A percentile compares a stretch with the other conserved stretches of the same genome.
Conservation (phyloP, 163 green algal genomes). For the Scenedesmus sp. region DNA sequence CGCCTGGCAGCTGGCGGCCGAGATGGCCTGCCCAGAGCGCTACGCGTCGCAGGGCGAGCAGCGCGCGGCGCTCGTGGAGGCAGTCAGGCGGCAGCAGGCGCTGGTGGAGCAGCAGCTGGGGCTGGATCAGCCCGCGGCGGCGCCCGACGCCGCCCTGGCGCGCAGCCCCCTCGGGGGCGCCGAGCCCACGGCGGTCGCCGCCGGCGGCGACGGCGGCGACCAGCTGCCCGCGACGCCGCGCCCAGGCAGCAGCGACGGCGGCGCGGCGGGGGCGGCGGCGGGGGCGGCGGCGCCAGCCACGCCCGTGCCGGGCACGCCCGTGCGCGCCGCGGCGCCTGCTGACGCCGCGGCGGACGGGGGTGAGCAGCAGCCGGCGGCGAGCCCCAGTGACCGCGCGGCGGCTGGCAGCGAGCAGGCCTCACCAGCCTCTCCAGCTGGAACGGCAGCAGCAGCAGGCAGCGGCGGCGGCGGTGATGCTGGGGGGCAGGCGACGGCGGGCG, state of each 20-base stretch:
- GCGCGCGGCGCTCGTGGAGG: background rate
- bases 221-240: background rate
- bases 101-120: constrained; percentile 2
- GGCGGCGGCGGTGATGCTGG: background rate
- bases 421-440: constrained; percentile 5
- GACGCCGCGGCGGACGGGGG: too few relatives aligned
- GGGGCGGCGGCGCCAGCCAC: constrained; percentile 16
- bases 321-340: background rate
- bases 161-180: too few relatives aligned
- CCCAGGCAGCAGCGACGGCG: background rate
- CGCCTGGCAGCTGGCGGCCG: constrained; percentile 43
- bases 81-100: constrained; percentile 7
- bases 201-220: too few relatives aligned
- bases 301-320: constrained; percentile 1
- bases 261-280: constrained; percentile 5
- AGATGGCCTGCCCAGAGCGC: constrained; percentile 21
- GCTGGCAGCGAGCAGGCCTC: too few relatives aligned
- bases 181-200: too few relatives aligned
- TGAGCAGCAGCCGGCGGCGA: too few relatives aligned
- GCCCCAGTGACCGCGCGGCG: too few relatives aligned
- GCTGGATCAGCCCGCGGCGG: constrained; percentile 10
- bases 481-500: background rate
- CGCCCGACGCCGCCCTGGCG: too few relatives aligned
- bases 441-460: background rate
- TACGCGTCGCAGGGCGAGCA: background rate